Evolutionary conservation across 2,329 filamentous ascomycete species (phyloP).

Genomic region (Huntiella moniliformis): DNA sequence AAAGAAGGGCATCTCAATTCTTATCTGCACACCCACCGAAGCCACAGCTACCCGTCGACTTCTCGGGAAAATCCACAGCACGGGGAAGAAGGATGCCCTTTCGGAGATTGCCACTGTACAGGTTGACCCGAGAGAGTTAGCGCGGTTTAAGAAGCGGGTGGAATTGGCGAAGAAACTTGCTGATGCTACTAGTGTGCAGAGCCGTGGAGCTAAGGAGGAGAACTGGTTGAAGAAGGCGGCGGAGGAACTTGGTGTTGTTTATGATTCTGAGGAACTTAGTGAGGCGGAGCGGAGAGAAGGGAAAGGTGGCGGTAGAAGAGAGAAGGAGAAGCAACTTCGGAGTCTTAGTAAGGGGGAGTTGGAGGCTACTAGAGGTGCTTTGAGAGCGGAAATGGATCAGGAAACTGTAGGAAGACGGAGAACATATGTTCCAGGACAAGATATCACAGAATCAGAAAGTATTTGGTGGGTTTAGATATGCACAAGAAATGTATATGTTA

Average conservation of each 20-base stretch:
- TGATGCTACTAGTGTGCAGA: conserved; percentile 67
- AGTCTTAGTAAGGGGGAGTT: conserved; percentile 56
- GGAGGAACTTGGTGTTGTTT: conserved; percentile 84
- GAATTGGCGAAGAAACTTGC: conserved; percentile 72
- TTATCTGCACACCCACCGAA: conserved; percentile 84
- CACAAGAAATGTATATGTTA: neutral
- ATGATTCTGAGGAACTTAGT: conserved; percentile 75
- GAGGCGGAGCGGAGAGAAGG: conserved; percentile 56
- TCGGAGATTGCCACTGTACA: conserved; percentile 53
- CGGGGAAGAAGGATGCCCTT: conserved; percentile 32
- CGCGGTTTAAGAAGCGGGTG: conserved; percentile 57
- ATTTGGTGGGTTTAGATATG: conserved; percentile 8
- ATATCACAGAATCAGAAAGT: conserved; percentile 4
- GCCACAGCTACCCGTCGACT: conserved; percentile 67
- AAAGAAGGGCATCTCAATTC: conserved; percentile 58
- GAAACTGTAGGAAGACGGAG: conserved; percentile 77
- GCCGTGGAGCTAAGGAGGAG: conserved; percentile 68
- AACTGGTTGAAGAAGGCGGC: conserved; percentile 70
- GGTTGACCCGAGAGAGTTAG: conserved; percentile 61
- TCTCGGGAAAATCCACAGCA: conserved; percentile 69
- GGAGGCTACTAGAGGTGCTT: conserved; percentile 47
- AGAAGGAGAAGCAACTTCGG: conserved; percentile 54
- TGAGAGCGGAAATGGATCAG: conserved; percentile 50
- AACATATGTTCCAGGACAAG: conserved; percentile 55
- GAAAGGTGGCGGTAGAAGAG: conserved; percentile 52